Base-by-base conservation (phyloP, 1,139 yeast species). In the Magnusiomyces paraingens region DNA sequence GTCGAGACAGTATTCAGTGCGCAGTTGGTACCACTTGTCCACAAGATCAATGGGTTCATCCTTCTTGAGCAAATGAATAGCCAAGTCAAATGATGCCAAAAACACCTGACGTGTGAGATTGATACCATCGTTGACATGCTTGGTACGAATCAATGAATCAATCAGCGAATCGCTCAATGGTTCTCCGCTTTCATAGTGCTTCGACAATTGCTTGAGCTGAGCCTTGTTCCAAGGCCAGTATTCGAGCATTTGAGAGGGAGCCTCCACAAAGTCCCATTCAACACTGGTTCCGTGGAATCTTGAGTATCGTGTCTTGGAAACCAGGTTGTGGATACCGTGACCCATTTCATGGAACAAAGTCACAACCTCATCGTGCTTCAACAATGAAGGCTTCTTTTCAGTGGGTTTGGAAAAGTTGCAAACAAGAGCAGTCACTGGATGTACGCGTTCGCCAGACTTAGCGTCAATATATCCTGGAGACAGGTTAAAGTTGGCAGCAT, bases 301-400 rank as follows among this genome's bases (percentile, higher is more conserved):
- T 1, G 85, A 76, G 61, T 79, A 82, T 56, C 73, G 74, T 49
- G 91, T 84, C 57, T 77, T 74, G 8, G 91, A 86, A 56, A 87
- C 77, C 46, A 87, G 73, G 59, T 82, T 86, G 69, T 88, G 96
- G 55, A 88, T 84, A 54, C 95, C 96, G 66, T 88, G 96, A 32
- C 96, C 96, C 62, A 87, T 76, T 70, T 88, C 96, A 65, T 88
- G 96, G 83, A 88, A 88, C 62, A 88, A 84, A 0, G 95, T 88
- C 29, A 83, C 82, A 4, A 88, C 89, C 67, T 88, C 95, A 58
- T 75, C 75, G 66, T 87, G 95, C 64, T 84, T 84, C 62, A 88
- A 76, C 60, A 88, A 73, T 0, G 95, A 82, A 14, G 95, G 95
- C 64, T 83, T 85, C 10, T 75, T 78, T 35, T 75, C 71, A 1